Evolutionary conservation across 345 rosid genomes (phyloP).

Genomic region (Iberis pinnata): DNA sequence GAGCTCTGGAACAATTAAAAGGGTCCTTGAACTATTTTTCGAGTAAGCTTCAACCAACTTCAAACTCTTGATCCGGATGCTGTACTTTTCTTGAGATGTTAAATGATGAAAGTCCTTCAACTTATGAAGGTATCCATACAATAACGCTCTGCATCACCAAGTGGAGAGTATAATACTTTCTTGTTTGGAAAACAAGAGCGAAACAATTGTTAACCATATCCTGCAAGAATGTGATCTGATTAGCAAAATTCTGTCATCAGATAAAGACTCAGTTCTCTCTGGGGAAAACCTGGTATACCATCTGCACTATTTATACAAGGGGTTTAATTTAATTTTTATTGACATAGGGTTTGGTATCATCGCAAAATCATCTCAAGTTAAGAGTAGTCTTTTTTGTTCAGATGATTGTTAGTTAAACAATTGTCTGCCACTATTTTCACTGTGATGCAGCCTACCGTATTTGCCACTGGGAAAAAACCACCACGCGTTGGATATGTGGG

Average conservation of each 20-base stretch:
- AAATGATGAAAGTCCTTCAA: constrained; percentile 11
- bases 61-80: constrained; percentile 1
- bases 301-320: background rate
- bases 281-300: constrained; percentile 47
- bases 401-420: constrained; percentile 1
- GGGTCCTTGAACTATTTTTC: constrained; percentile 74
- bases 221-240: constrained; percentile 75
- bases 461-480: constrained; percentile 59
- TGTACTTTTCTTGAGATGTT: background rate
- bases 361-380: background rate
- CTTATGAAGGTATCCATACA: constrained; percentile 80
- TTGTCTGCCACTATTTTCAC: constrained; percentile 8
- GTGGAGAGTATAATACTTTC: constrained; percentile 80
- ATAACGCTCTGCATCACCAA: constrained; percentile 93
- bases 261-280: constrained; percentile 55
- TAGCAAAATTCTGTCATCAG: constrained; percentile 65
- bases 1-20: constrained; percentile 63
- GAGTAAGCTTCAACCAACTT: constrained; percentile 48
- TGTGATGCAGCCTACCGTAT: constrained; percentile 66
- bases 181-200: constrained; percentile 75
- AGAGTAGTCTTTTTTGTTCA: constrained; percentile 8
- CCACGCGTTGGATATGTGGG: constrained; percentile 88
- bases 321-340: no score
- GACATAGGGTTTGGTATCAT: background rate
- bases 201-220: constrained; percentile 56